These are phyloP conservation scores for Fusarium haematococcum DNA, from an alignment of 2,329 filamentous ascomycete genomes.

Conservation along the genomic window DNA sequence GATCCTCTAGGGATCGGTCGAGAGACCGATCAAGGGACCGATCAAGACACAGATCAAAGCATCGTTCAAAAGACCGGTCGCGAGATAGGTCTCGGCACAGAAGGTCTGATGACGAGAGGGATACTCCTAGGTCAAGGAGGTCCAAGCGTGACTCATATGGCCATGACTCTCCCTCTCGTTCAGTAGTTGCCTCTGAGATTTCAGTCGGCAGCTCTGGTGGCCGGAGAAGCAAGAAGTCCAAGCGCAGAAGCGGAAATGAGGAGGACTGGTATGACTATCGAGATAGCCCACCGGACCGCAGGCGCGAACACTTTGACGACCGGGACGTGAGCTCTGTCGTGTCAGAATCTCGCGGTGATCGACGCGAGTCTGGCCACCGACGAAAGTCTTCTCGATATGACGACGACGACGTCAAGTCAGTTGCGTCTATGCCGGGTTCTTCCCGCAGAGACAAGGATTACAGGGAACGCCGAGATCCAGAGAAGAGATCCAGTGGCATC, in stretches of 20 bases:
- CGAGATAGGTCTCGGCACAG: slow-evolving; percentile 15
- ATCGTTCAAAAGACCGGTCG: slow-evolving; percentile 13
- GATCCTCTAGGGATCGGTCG: slow-evolving; percentile 28
- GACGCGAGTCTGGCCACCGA: slow-evolving; percentile 49
- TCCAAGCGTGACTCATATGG: slow-evolving; percentile 50
- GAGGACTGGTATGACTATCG: slow-evolving; percentile 50
- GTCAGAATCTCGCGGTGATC: slow-evolving; percentile 56
- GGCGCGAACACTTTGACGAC: slow-evolving; percentile 56
- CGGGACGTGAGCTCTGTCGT: slow-evolving; percentile 63
- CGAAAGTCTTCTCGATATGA: slow-evolving; percentile 54
- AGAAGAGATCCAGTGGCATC: slow-evolving; percentile 56
- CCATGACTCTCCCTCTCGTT: slow-evolving; percentile 49
- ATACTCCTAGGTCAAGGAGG: slow-evolving; percentile 48
- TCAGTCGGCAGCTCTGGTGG: slow-evolving; percentile 52
- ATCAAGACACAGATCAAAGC: slow-evolving; percentile 9
- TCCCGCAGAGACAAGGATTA: slow-evolving; percentile 49
- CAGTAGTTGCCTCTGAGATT: slow-evolving; percentile 52
- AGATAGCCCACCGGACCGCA: slow-evolving; percentile 55
- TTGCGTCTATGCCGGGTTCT: slow-evolving; percentile 52
- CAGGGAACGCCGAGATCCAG: slow-evolving; percentile 46
- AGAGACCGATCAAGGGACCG: slow-evolving; percentile 26
- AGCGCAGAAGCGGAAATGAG: slow-evolving; percentile 51
- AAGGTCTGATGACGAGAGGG: slow-evolving; percentile 48
- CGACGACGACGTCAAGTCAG: slow-evolving; percentile 61
- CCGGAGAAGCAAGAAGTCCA: slow-evolving; percentile 56